Percentiles rank a stretch among this genome's conserved stretches.
Conservation (phyloP, 2,329 filamentous ascomycete genomes). For the Hirsutella rhossiliensis region DNA sequence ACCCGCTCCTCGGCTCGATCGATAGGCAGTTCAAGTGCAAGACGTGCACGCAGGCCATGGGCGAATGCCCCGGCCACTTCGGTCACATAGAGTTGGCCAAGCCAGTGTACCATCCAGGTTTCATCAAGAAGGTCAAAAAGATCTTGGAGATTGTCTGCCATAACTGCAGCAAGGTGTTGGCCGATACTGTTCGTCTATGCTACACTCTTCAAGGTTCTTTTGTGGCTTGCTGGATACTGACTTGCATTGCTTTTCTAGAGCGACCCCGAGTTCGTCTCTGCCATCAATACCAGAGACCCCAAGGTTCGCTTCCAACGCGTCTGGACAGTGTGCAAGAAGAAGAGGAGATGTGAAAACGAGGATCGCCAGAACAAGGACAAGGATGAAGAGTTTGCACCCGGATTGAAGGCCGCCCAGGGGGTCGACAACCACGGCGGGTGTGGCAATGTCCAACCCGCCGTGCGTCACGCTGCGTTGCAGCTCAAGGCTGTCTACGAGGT, state of each 20-base stretch:
- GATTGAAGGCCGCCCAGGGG: conserved; percentile 36
- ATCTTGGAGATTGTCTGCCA: conserved; percentile 97
- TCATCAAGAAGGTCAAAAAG: conserved; percentile 99
- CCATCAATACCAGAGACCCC: conserved; percentile 75
- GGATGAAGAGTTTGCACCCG: conserved; percentile 54
- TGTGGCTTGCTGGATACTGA: conserved; percentile 46
- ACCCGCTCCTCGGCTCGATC: conserved; percentile 91
- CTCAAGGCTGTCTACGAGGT: conserved; percentile 65
- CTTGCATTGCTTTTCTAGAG: conserved; percentile 47
- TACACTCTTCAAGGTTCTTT: conserved; percentile 42
- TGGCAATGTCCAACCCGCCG: conserved; percentile 78
- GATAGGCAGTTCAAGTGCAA: conserved; percentile 92
- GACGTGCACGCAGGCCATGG: conserved; percentile 91
- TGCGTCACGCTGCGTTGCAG: conserved; percentile 77
- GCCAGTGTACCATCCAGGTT: conserved; percentile 89
- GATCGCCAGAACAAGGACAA: conserved; percentile 55
- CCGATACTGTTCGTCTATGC: conserved; percentile 84
- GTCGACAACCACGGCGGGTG: conserved; percentile 69
- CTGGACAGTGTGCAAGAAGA: conserved; percentile 85
- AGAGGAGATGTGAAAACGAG: conserved; percentile 73
- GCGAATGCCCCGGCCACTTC: conserved; percentile 94
- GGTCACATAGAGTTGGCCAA: conserved; percentile 96
- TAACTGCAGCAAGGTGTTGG: conserved; percentile 95
- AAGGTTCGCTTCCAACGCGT: conserved; percentile 91
- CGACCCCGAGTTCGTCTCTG: conserved; percentile 72